Conservation (phyloP, 2,329 filamentous ascomycete species). For the Thielaviopsis ethacetica region DNA sequence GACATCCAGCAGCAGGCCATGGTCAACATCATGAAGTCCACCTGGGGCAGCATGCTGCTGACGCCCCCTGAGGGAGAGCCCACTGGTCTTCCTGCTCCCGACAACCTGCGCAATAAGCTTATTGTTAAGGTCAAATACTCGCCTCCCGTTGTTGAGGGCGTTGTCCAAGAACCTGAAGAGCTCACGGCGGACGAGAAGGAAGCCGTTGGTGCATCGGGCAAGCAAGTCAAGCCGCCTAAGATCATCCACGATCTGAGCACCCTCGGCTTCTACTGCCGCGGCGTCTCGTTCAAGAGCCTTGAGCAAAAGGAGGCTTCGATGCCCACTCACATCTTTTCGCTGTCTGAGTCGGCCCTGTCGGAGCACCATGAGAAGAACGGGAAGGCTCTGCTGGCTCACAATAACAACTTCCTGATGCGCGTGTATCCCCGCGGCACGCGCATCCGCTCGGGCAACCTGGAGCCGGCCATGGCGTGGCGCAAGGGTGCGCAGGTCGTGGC, state of each 20-base stretch:
- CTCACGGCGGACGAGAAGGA: constrained; percentile 22
- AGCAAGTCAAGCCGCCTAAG: constrained; percentile 34
- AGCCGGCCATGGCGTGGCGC: constrained; percentile 73
- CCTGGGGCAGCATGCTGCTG: constrained; percentile 61
- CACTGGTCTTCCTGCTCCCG: constrained; percentile 47
- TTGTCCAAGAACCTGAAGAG: constrained; percentile 17
- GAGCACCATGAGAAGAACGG: constrained; percentile 36
- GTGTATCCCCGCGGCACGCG: constrained; percentile 74
- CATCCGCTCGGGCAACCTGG: constrained; percentile 71
- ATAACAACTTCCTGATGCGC: constrained; percentile 67
- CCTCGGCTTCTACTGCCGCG: constrained; percentile 69
- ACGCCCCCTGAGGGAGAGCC: constrained; percentile 32
- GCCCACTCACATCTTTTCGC: constrained; percentile 53
- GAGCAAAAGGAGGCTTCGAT: constrained; percentile 52
- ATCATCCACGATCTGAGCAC: constrained; percentile 59
- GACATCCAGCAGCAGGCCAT: constrained; percentile 72
- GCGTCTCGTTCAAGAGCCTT: constrained; percentile 67
- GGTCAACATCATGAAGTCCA: constrained; percentile 79
- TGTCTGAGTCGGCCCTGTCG: constrained; percentile 48
- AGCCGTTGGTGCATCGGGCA: constrained; percentile 26
- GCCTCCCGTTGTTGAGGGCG: constrained; percentile 22
- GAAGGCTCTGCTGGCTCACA: constrained; percentile 56
- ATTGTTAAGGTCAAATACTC: constrained; percentile 67
- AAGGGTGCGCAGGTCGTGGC: constrained; percentile 83
- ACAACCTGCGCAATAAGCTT: constrained; percentile 59